Evolutionary conservation across 2,329 filamentous ascomycete species (phyloP), one percentile per base, ranked within the genome.

Genomic region (Dactylonectria estremocensis): DNA sequence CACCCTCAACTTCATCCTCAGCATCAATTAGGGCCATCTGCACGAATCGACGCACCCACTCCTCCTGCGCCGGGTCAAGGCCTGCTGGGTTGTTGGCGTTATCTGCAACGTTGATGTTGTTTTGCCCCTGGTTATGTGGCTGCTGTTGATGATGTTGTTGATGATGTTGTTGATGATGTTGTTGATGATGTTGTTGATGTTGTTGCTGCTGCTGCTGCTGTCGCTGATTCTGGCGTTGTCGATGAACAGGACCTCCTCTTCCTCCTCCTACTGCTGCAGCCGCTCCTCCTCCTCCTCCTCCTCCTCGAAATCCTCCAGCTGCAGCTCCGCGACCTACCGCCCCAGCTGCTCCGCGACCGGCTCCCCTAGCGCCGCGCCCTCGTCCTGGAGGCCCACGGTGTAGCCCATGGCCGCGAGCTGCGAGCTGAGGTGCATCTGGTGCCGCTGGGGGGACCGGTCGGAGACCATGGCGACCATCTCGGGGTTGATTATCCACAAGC

Each of bases 11-110:
- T 57, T 84, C 81, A 72, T 88, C 83, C 76, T 89, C 87, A 69
- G 85, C 80, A 71, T 89, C 87, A 37, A 85, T 79, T 60, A 89
- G 80, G 3, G 87, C 87, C 72, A 88, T 82, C 76, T 84, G 83
- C 55, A 89, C 86, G 74, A 89, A 89, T 61, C 83, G 82, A 54
- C 86, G 82, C 50, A 89, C 80, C 87, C 87, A 89, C 37, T 84
- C 86, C 69, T 82, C 82, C 64, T 88, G 83, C 20, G 76, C 78
- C n/a, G 82, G 80, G 70, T 87, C 80, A 57, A 88, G 78, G 58
- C 77, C 81, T 43, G 72, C 80, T 60, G 66, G 64, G 68, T 72
- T 68, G 43, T 73, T 69, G 18, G 54, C 61, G 24, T 37, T 43
- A 40, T 31, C 20, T 9, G 45, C 57, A 5, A 50, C 57, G 8